A percentile compares a stretch with the other conserved stretches of the same genome.
Conservation (phyloP, 768 basidiomycete genomes). For the Termitomyces eurrhizus region DNA sequence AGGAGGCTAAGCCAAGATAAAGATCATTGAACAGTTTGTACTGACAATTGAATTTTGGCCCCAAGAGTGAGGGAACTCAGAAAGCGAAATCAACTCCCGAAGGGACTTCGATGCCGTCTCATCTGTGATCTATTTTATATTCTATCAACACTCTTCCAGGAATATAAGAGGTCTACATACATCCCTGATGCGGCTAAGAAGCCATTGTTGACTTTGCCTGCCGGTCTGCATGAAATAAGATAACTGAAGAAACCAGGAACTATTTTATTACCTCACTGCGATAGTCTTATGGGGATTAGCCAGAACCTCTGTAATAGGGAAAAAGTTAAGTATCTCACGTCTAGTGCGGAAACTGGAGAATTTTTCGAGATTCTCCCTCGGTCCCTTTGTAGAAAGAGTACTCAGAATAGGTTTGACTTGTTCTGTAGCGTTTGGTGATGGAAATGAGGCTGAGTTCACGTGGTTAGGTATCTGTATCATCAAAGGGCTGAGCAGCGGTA, state of each 20-base stretch:
- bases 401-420: slow-evolving; percentile 56
- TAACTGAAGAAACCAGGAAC: slow-evolving; percentile 12
- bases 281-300: slow-evolving; percentile 44
- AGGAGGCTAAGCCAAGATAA: slow-evolving; percentile 9
- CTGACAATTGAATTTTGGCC: slow-evolving; percentile 77
- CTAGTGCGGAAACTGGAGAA: slow-evolving; percentile 75
- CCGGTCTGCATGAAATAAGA: slow-evolving; percentile 50
- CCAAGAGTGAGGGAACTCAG: slow-evolving; percentile 80
- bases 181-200: slow-evolving; percentile 62
- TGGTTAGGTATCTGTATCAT: slow-evolving; percentile 18
- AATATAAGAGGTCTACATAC: slow-evolving; percentile 28
- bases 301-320: slow-evolving; percentile 6
- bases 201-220: slow-evolving; percentile 73
- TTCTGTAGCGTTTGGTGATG: slow-evolving; percentile 56
- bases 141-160: slow-evolving; percentile 2
- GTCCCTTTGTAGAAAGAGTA: slow-evolving; percentile 63
- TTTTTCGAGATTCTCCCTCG: slow-evolving; percentile 55
- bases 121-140: slow-evolving; percentile 52
- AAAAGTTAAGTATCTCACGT: slow-evolving; percentile 39
- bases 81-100: slow-evolving; percentile 52
- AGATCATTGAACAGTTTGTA: slow-evolving; percentile 6
- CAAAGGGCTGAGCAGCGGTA: slow-evolving; percentile 24
- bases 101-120: slow-evolving; percentile 57
- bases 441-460: slow-evolving; percentile 45
- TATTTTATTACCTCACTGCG: slow-evolving; percentile 61